These are phyloP conservation scores for Zymoseptoria tritici DNA, from an alignment of 2,329 filamentous ascomycete species.

Conservation along the genomic window DNA sequence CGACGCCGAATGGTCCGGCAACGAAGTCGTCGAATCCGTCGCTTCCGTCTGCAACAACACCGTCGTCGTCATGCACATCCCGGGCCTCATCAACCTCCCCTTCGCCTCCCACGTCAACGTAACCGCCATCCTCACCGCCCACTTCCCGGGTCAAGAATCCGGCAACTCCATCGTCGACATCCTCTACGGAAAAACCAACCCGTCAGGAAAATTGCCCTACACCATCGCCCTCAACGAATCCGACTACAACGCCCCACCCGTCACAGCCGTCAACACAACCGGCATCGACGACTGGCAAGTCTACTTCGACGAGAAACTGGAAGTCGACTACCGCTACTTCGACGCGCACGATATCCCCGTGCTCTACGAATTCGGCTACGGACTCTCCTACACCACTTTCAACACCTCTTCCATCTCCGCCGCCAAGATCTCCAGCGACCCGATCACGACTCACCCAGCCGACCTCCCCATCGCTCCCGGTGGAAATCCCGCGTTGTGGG, in stretches of 20 bases:
- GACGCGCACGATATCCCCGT: conserved; percentile 59
- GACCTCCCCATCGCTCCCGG: conserved; percentile 35
- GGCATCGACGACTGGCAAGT: conserved; percentile 35
- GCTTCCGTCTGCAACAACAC: conserved; percentile 44
- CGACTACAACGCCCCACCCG: conserved; percentile 24
- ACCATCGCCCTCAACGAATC: conserved; percentile 21
- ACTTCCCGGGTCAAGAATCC: conserved; percentile 23
- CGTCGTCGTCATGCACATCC: conserved; percentile 41
- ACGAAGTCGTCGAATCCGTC: conserved; percentile 35
- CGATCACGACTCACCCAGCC: conserved; percentile 52
- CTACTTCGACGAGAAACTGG: conserved; percentile 43
- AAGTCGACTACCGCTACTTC: conserved; percentile 71
- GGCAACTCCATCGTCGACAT: conserved; percentile 20
- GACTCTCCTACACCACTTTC: conserved; percentile 71
- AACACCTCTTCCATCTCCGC: conserved; percentile 21
- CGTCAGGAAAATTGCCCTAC: conserved; percentile 24
- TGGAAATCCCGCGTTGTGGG: conserved; percentile 60
- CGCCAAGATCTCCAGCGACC: background rate
- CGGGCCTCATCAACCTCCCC: conserved; percentile 33
- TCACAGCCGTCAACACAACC: conserved; percentile 23
- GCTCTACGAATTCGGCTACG: conserved; percentile 44
- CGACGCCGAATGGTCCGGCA: conserved; percentile 32
- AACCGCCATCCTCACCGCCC: conserved; percentile 22
- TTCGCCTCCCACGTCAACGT: conserved; percentile 29
- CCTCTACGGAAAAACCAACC: conserved; percentile 21